These are phyloP conservation scores for Ophiocytium majus DNA, from an alignment of 352 stramenopile species.

Conservation along the genomic window DNA sequence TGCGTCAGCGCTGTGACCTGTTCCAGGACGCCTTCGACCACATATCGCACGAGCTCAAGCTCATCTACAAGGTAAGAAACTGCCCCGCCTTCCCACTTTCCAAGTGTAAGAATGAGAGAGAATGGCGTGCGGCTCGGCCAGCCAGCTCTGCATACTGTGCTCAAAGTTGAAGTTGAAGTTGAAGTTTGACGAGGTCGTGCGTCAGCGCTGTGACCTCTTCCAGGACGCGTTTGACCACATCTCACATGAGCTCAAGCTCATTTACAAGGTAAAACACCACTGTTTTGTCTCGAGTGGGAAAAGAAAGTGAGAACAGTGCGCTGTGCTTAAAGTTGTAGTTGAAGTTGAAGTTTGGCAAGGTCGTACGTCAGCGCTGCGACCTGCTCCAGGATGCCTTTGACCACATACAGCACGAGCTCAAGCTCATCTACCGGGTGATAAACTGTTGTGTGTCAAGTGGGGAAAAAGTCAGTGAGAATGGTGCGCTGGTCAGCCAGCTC, in stretches of 20 bases:
- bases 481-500: no score
- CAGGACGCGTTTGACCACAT: slow-evolving; percentile 52
- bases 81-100: no score
- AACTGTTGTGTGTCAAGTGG: no score
- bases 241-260: slow-evolving; percentile 44
- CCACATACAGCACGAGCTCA: slow-evolving; percentile 44
- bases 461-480: no score
- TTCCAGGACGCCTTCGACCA: slow-evolving; percentile 55
- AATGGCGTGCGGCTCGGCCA: no score
- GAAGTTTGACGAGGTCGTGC: slow-evolving; percentile 45
- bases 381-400: slow-evolving; percentile 49
- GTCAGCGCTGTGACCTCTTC: slow-evolving; percentile 38
- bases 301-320: no score
- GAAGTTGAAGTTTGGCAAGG: slow-evolving; percentile 54
- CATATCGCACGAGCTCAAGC: slow-evolving; percentile 44
- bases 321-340: no score
- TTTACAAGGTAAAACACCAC: slow-evolving; percentile 56
- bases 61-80: slow-evolving; percentile 56
- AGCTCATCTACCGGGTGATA: slow-evolving; percentile 57
- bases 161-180: no score
- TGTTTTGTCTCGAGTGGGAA: no score
- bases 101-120: no score
- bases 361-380: slow-evolving; percentile 24
- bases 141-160: no score
- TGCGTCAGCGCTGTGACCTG: slow-evolving; percentile 25